Base-by-base conservation (phyloP, 129 eudicot genomes). In the Tagetes patula region DNA sequence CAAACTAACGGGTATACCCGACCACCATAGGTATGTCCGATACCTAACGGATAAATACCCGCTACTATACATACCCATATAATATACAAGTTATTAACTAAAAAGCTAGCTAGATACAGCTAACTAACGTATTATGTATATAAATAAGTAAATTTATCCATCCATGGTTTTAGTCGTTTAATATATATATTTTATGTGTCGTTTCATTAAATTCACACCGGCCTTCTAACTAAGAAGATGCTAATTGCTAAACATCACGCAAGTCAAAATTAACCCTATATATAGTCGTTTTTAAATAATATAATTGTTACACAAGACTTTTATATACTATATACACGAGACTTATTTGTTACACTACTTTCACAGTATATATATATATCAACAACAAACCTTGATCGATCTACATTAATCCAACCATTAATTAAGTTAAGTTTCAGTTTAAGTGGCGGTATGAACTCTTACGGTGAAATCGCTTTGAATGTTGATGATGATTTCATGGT, bases 401-500 rank as follows among this genome's bases (percentile, higher is more conserved):
- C 54, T 3, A 49, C 54, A 49, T 20, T 20, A 20, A 12, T 52
- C 32, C 8, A n/a, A n/a, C 9, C 47, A 7, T 42, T 42, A 42
- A 42, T 2, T 6, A 42, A 42, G 2, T 6, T 42, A 42, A 42
- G 8, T 42, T 42, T 6, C 1, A 42, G 2, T 42, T 42, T 42
- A 6, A 10, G 52, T 3, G 13, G 3, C 77, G 85, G 93, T 64
- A 86, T 84, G 4, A 3, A 47, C 52, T 47, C 83, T 77, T 73
- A 70, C 84, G 5, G 86, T 84, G 13, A 83, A 79, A 1, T 94
- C 93, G 3, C 86, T 55, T 36, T 80, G 72, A 37, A 74, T 74
- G 32, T 86, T 85, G 73, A 88, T 85, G 38, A 83, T 81, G 1
- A 85, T 83, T 37, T 84, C 76, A 6, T 42, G 85, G 73, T 70